These are phyloP conservation scores for Amanita pallidorosea DNA, from an alignment of 768 basidiomycete species.

Conservation along the genomic window DNA sequence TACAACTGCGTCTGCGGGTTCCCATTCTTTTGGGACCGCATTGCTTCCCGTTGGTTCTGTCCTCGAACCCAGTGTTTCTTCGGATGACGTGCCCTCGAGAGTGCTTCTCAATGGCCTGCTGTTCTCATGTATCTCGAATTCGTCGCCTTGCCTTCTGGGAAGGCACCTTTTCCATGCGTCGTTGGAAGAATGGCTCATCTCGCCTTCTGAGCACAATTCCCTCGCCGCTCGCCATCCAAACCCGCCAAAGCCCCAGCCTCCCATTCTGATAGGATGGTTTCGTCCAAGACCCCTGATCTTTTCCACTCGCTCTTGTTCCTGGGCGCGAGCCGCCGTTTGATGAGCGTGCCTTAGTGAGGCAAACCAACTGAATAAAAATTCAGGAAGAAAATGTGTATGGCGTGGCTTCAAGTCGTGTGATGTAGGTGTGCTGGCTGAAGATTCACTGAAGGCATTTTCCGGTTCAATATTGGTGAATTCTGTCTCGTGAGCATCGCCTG, in stretches of 20 bases:
- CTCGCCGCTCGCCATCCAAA: constrained; percentile 33
- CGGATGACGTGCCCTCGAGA: not conserved
- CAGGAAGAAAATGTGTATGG: constrained; percentile 27
- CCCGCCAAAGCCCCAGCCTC: constrained; percentile 68
- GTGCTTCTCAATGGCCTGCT: not conserved
- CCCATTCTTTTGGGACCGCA: not conserved
- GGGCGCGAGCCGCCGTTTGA: constrained; percentile 54
- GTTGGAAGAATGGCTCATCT: not conserved
- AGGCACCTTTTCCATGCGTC: not conserved
- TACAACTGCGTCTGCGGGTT: too few relatives aligned
- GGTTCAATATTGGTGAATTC: not conserved
- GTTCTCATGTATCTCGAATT: not conserved
- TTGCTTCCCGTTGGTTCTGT: not conserved
- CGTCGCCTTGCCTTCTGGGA: not conserved
- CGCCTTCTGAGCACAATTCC: constrained; percentile 4
- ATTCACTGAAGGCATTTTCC: constrained; percentile 2
- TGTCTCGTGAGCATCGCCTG: not conserved
- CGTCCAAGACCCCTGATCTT: constrained; percentile 54
- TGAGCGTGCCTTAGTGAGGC: constrained; percentile 59
- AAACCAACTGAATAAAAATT: constrained; percentile 42
- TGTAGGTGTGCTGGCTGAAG: constrained; percentile 13
- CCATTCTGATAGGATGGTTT: constrained; percentile 16
- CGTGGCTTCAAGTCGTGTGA: not conserved
- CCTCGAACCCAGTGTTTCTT: not conserved
- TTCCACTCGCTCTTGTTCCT: constrained; percentile 58